Evolutionary conservation across 2,329 filamentous ascomycete species (phyloP), one percentile per base, ranked within the genome.

Genomic region (Rhinocladiella similis): DNA sequence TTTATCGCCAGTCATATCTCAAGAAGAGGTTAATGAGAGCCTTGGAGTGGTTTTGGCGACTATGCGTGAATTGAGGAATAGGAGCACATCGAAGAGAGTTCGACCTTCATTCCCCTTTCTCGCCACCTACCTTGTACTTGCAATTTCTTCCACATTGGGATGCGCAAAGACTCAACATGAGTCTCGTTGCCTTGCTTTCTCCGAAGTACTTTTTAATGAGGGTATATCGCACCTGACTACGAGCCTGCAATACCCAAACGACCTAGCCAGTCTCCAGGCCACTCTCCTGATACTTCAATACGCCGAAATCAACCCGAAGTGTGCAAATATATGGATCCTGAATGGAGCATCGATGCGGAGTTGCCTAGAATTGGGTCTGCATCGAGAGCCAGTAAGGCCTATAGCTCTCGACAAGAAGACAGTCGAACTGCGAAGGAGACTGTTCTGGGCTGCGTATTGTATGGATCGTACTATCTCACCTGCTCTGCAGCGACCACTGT

Each of bases 111-210:
- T 63, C 41, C 65, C 67, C 38, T 65, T 64, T 42, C 54, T 67
- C 3, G 57, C 66, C 5, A 60, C 65, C 22, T 68, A 67, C 36
- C 52, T 67, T 3, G 52, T 68, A 2, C 60, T 68, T 14, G 65
- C 66, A n/a, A 62, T 68, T 20, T 60, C 66, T 1, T 58, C 65
- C 6, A 67, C 65, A 0, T 58, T 68, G 1, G 65, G 65, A 9
- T 57, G 63, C 13, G 63, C 63, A n/a, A 63, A 66, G 38, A 60
- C 56, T 38, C 54, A 57, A 29, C 64, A 68, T 53, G 61, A 65
- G 16, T 58, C 55, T 2, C 62, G 65, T 3, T 67, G 65, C 47
- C 57, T 65, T 9, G 61, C 65, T 1, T 59, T 68, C 33, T 68
- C 66, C 1, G 59, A 60, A 9, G 56, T 61, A 7, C 6, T 63